Conservation (phyloP, 345 rosid genomes). For the Eucalyptus lansdowneana region DNA sequence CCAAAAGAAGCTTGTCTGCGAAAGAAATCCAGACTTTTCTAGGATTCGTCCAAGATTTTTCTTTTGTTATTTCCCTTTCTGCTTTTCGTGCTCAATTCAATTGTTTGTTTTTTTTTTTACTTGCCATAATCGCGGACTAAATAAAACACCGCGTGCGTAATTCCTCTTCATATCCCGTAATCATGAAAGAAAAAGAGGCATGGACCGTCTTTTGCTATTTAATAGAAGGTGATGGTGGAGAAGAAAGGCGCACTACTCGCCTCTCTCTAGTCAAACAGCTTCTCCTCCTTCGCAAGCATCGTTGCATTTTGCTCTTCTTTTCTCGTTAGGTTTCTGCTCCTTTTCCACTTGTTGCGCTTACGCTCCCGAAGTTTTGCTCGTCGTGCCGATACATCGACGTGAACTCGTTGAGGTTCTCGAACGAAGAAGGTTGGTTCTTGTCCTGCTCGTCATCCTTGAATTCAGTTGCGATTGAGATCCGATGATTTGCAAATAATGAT, state of each 20-base stretch:
- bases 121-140: not conserved
- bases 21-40: not conserved
- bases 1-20: not conserved
- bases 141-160: not conserved
- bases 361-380: not conserved
- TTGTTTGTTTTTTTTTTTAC: not conserved
- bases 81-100: not conserved
- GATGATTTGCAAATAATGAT: not conserved
- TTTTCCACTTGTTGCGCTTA: accelerated
- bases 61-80: not conserved
- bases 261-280: not conserved
- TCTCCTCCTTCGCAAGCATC: not conserved
- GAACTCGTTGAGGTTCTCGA: not conserved
- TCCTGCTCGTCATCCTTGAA: not conserved
- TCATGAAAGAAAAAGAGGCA: not conserved
- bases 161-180: not conserved
- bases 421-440: not conserved
- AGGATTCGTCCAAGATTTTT: not conserved
- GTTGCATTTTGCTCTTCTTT: not conserved
- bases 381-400: not conserved
- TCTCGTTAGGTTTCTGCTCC: not conserved
- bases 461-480: not conserved
- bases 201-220: not conserved
- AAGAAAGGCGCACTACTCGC: not conserved
- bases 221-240: not conserved